Base-by-base conservation (phyloP, 2,329 filamentous ascomycete species). In the Alternaria incomplexa region DNA sequence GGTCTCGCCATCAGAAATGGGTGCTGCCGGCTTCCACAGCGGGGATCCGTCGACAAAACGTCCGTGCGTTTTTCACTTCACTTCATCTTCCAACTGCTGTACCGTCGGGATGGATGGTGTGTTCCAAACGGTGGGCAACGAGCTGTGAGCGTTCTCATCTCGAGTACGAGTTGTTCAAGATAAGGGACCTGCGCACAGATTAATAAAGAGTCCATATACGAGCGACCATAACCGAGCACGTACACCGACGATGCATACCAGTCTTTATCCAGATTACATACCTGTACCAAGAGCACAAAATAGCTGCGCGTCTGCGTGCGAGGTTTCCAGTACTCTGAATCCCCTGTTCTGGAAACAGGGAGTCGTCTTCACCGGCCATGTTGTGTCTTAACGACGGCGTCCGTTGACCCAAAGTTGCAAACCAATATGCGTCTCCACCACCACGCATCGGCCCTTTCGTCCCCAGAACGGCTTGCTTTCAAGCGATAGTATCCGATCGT, bases 51-150 rank as follows among this genome's bases (percentile, higher is more conserved):
- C 46, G 53, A 45, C 51, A 62, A 62, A 51, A 69, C 63, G 67
- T 71, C 68, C 69, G 56, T 60, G 60, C 56, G 32, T 52, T 55
- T 58, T 58, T 62, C 68, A 71, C 71, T 55, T 73, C 73, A 73
- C 65, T 63, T 67, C 67, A 64, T 66, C 56, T 62, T 59, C 54
- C 43, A 15, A 40, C n/a, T 61, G 32, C 53, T 44, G 47, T 69
- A 50, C 54, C 55, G 54, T 61, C 47, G 59, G 59, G 56, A 62
- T 46, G 54, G 59, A 48, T 55, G 53, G 40, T 48, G 28, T 28
- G 25, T 26, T 36, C 54, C 50, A 46, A 46, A 48, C 20, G 26
- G 13, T 51, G 23, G 43, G 51, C 17, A 30, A 36, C 45, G 20
- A 61, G 56, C 57, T 23, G 30, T 40, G 50, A 57, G 56, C 23